phyloP scores from a whole-genome alignment of 768 basidiomycete genomes.

The Mycena chlorophos region DNA sequence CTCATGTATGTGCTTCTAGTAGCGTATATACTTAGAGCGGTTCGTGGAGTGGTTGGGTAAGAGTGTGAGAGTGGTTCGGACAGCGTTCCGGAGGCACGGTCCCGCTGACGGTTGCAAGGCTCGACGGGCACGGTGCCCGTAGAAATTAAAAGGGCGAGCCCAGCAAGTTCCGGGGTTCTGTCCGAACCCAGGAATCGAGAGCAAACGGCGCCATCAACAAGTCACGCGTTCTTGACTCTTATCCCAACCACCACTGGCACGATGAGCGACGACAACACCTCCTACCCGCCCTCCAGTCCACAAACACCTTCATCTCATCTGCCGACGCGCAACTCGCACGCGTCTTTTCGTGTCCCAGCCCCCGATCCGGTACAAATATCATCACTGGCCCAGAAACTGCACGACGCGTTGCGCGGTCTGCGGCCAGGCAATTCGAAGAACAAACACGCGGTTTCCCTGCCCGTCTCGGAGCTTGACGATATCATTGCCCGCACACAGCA shows the following conservation, averaged over 20 bases:
- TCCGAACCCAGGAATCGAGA: background rate
- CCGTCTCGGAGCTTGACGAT: slow-evolving; percentile 4
- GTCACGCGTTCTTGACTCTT: background rate
- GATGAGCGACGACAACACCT: background rate
- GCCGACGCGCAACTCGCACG: slow-evolving; percentile 1
- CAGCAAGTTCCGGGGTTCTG: too few relatives aligned
- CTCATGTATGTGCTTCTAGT: too few relatives aligned
- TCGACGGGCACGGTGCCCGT: too few relatives aligned
- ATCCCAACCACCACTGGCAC: background rate
- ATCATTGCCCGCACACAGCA: background rate
- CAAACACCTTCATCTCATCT: background rate
- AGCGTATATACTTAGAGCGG: too few relatives aligned
- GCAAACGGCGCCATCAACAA: background rate
- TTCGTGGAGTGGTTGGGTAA: too few relatives aligned
- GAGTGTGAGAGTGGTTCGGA: too few relatives aligned
- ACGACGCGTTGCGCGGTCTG: slow-evolving; percentile 7
- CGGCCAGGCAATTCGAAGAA: slow-evolving; percentile 8
- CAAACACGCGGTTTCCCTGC: slow-evolving; percentile 9
- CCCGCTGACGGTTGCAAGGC: too few relatives aligned
- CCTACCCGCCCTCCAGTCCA: background rate
- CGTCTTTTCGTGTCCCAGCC: background rate
- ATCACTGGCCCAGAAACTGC: slow-evolving; percentile 11
- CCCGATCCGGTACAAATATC: slow-evolving; percentile 13
- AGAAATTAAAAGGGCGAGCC: too few relatives aligned
- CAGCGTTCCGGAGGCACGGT: too few relatives aligned